These are phyloP conservation scores for Halophytophthora batemanensis DNA, from an alignment of 352 stramenopile species.

Conservation along the genomic window DNA sequence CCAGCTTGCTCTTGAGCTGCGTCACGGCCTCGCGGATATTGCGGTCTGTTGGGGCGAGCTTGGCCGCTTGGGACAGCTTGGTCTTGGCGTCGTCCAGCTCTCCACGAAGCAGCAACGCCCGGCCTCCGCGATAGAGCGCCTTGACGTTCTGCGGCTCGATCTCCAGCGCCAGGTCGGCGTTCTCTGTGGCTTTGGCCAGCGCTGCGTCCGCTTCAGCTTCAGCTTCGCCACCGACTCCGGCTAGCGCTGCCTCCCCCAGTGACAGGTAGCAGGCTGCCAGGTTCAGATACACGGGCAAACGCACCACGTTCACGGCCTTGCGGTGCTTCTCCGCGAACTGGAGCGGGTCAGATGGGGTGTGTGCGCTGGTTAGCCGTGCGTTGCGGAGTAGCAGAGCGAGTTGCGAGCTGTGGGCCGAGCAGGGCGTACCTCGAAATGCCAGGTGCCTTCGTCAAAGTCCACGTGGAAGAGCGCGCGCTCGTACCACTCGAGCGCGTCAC, in stretches of 20 bases:
- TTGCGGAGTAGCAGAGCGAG: neutral
- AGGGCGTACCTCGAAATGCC: slow-evolving; percentile 73
- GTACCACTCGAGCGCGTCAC: slow-evolving; percentile 62
- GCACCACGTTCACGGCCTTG: slow-evolving; percentile 65
- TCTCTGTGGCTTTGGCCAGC: slow-evolving; percentile 53
- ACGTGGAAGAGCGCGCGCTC: slow-evolving; percentile 75
- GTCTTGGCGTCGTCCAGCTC: slow-evolving; percentile 54
- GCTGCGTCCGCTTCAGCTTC: slow-evolving; percentile 26
- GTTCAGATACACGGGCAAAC: slow-evolving; percentile 77
- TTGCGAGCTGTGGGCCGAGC: neutral
- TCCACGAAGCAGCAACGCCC: slow-evolving; percentile 51
- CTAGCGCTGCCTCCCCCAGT: slow-evolving; percentile 25
- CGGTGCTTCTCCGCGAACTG: slow-evolving; percentile 76
- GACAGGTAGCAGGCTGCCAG: slow-evolving; percentile 71
- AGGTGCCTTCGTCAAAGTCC: slow-evolving; percentile 84
- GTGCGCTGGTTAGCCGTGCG: neutral
- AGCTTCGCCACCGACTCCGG: too few species aligned
- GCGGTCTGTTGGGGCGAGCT: slow-evolving; percentile 62
- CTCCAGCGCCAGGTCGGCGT: slow-evolving; percentile 59
- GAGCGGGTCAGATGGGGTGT: neutral
- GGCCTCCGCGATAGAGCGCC: slow-evolving; percentile 75
- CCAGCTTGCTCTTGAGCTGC: slow-evolving; percentile 45
- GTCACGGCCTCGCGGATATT: slow-evolving; percentile 63
- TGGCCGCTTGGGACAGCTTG: slow-evolving; percentile 64
- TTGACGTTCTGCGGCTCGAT: slow-evolving; percentile 83